A percentile compares a stretch with the other conserved stretches of the same genome.
Evolutionary conservation across 31 red algal genomes (phyloP).

Genomic region (Porphyra umbilicalis): DNA sequence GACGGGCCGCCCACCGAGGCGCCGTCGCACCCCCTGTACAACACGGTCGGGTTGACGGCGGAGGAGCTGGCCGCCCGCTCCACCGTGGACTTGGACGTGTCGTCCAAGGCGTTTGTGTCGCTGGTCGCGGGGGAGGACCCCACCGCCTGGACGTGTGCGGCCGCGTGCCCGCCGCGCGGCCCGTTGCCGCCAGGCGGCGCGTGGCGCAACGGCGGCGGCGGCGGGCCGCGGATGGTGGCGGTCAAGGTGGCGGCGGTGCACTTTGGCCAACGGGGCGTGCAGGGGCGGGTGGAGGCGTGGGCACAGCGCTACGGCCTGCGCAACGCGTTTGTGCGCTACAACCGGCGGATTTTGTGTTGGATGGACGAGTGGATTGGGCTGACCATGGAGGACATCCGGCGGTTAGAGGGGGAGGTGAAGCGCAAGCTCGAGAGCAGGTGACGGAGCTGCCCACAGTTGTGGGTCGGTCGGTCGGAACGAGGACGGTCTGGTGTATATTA

Average conservation of each 20-base stretch:
- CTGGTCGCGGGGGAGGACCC: slow-evolving; percentile 35
- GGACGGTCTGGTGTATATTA: too few relatives aligned
- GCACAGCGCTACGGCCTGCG: slow-evolving; percentile 59
- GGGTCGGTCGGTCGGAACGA: too few relatives aligned
- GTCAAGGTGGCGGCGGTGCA: slow-evolving; percentile 58
- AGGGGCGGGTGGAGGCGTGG: slow-evolving; percentile 58
- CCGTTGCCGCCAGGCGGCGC: not conserved
- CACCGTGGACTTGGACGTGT: slow-evolving; percentile 61
- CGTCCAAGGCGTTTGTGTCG: slow-evolving; percentile 14
- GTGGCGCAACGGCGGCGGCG: not conserved
- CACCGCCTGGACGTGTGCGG: slow-evolving; percentile 3
- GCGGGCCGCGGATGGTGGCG: slow-evolving; percentile 39
- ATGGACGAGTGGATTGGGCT: slow-evolving; percentile 70
- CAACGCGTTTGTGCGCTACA: slow-evolving; percentile 54
- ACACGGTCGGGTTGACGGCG: slow-evolving; percentile 27
- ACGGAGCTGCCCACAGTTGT: too few relatives aligned
- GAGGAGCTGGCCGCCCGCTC: slow-evolving; percentile 40
- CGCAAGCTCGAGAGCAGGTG: not conserved
- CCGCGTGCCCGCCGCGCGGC: not conserved
- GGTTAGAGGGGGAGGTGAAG: slow-evolving; percentile 49
- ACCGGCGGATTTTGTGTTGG: slow-evolving; percentile 78
- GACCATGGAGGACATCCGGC: slow-evolving; percentile 45
- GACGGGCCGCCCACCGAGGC: not conserved
- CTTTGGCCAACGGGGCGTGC: slow-evolving; percentile 50
- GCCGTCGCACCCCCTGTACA: slow-evolving; percentile 13